Evolutionary conservation across 768 basidiomycete species (phyloP), one percentile per base, ranked within the genome.

Genomic region (Pleurotus tuoliensis): DNA sequence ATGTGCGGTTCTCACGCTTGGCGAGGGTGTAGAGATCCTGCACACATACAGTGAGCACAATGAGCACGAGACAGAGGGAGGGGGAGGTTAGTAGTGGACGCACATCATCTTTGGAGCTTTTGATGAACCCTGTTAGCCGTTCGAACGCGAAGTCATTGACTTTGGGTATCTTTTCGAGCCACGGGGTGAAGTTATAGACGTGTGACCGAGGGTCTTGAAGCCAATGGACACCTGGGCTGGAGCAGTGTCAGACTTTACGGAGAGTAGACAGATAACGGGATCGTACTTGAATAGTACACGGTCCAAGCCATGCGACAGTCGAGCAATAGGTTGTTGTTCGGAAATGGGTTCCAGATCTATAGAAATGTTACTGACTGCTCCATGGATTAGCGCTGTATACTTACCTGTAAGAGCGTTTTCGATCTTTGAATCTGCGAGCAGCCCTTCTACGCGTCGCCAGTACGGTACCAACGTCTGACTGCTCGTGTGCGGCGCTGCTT

Each of bases 171-270:
- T 70, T 68, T 69, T 91, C 82, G 4, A 97, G 73, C 65, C 79
- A 82, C 3, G 85, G 82, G 0, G 84, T 69, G 66, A 93, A 98
- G 65, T 95, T 95, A 72, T 90, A 95, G 12, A 92, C 87, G 4
- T 83, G 79, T 0, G 93, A 90, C 15, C 90, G 79, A 0, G 92
- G 90, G 65, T 98, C 94, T 63, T 85, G 84, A 2, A 97, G 71
- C 87, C 92, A 92, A 62, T 94, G 91, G 0, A 95, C 87, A 8
- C 92, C 91, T 4, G 90, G 91, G 62, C 94, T 97, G n/a, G 5
- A n/a, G 58, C 20, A 57, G 47, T 59, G 38, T 18, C 12, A 37
- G 58, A 41, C 56, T 27, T 56, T 58, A 34, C 56, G 53, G 44
- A 46, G 20, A 13, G 56, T 15, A n/a, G 16, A 22, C n/a, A 8